Percentiles rank a stretch among this genome's conserved stretches.
Evolutionary conservation across 2,329 filamentous ascomycete genomes (phyloP).

Genomic region (Penicillium sclerotiorum): DNA sequence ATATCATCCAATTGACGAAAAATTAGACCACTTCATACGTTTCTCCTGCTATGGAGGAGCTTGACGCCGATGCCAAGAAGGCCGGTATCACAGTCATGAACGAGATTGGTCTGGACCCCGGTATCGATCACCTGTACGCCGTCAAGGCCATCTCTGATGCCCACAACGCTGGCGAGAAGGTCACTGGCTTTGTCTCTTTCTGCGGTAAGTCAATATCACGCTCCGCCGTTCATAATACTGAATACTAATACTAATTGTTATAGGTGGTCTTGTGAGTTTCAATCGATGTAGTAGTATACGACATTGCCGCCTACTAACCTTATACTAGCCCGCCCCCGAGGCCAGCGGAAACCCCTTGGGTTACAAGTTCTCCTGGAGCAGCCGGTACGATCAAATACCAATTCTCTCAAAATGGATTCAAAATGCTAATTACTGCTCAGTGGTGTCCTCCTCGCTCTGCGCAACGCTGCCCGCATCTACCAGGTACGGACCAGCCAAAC

Average conservation of each 20-base stretch:
- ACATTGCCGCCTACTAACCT: neutral
- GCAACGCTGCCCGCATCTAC: conserved; percentile 83
- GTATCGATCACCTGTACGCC: conserved; percentile 65
- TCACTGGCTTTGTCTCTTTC: conserved; percentile 78
- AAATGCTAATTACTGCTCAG: conserved; percentile 35
- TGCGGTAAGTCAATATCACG: conserved; percentile 62
- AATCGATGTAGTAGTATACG: neutral
- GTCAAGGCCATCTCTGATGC: conserved; percentile 80
- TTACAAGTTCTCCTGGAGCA: conserved; percentile 86
- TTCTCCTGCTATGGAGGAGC: conserved; percentile 86
- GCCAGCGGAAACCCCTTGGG: conserved; percentile 84
- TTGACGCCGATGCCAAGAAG: conserved; percentile 79
- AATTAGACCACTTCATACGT: conserved; percentile 81
- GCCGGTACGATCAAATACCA: no score
- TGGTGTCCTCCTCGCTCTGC: conserved; percentile 82
- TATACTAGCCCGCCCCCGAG: conserved; percentile 62
- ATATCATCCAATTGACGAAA: neutral
- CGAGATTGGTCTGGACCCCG: conserved; percentile 72
- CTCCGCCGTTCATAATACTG: neutral
- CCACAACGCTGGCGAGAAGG: conserved; percentile 84
- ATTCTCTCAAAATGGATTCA: no score
- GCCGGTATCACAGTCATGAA: conserved; percentile 98
- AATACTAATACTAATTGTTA: neutral
- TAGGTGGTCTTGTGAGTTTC: conserved; percentile 3
- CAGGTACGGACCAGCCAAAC: conserved; percentile 39